A percentile compares a stretch with the other conserved stretches of the same genome.
Conservation (phyloP, 192 early-diverging fungal genomes). For the Podila minutissima region DNA sequence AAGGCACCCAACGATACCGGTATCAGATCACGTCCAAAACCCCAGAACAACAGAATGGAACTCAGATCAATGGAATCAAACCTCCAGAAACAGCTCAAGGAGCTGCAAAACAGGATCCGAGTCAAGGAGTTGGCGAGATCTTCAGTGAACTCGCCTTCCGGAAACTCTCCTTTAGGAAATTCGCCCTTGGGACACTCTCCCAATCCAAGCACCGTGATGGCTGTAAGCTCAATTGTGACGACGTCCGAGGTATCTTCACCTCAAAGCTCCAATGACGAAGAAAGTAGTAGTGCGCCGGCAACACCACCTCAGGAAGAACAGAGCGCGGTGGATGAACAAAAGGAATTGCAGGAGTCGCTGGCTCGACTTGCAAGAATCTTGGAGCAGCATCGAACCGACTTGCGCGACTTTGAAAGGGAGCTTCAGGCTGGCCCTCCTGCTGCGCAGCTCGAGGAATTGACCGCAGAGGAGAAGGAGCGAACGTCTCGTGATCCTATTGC, state of each 20-base stretch:
- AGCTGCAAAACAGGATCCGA: slow-evolving; percentile 19
- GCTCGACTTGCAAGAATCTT: slow-evolving; percentile 5
- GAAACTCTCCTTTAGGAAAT: too few relatives aligned
- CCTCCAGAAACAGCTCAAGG: slow-evolving; percentile 13
- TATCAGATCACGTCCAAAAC: neutral
- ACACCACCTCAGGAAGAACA: neutral
- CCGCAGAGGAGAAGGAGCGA: neutral
- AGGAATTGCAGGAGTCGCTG: neutral
- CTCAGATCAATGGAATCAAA: slow-evolving; percentile 1
- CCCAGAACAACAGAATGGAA: neutral
- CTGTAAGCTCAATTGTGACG: too few relatives aligned
- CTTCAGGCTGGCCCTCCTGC: neutral
- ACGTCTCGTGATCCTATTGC: neutral
- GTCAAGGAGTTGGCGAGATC: slow-evolving; percentile 20
- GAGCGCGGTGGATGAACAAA: neutral
- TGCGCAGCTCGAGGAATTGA: neutral
- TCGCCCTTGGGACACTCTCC: neutral
- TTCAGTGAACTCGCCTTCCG: neutral
- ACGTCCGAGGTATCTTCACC: too few relatives aligned
- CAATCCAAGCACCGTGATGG: too few relatives aligned
- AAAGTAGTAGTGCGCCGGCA: too few relatives aligned
- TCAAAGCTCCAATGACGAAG: too few relatives aligned
- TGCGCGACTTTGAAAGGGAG: slow-evolving; percentile 18
- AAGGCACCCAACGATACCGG: neutral
- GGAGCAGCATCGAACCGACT: slow-evolving; percentile 14